Conservation (phyloP, 139 green algal species). For the Tetradesmus lagerheimii region DNA sequence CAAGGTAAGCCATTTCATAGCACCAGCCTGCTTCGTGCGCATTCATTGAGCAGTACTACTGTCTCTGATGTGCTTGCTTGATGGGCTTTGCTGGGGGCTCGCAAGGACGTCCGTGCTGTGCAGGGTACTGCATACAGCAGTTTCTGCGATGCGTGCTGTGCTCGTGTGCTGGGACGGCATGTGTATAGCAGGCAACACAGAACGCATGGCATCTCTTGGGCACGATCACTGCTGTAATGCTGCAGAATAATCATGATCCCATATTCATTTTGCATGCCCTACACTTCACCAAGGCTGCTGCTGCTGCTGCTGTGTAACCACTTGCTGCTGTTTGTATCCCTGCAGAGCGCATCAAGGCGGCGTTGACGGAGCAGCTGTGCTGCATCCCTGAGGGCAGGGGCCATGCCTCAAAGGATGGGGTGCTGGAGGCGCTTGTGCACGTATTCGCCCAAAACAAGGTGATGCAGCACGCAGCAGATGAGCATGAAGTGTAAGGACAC, state of each 20-base stretch:
- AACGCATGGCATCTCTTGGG: too few species aligned
- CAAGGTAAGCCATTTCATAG: not conserved
- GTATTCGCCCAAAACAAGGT: not conserved
- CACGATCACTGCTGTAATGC: too few species aligned
- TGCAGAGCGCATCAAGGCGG: slow-evolving; percentile 25
- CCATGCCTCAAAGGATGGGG: not conserved
- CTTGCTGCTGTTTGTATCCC: not conserved
- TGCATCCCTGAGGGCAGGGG: not conserved
- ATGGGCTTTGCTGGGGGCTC: not conserved
- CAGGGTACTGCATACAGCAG: not conserved
- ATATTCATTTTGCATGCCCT: too few species aligned
- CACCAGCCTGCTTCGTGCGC: not conserved
- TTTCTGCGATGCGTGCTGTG: too few species aligned
- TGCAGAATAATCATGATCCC: too few species aligned
- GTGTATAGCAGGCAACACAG: too few species aligned
- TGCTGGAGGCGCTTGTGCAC: slow-evolving; percentile 18
- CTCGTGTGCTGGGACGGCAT: too few species aligned
- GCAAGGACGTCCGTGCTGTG: too few species aligned
- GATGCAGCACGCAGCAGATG: not conserved
- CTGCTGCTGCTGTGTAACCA: not conserved
- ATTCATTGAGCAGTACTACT: not conserved
- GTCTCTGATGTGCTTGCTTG: not conserved
- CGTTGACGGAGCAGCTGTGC: slow-evolving; percentile 20
- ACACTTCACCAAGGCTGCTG: not conserved
- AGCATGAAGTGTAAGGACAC: too few species aligned